phyloP scores from a whole-genome alignment of 768 basidiomycete genomes.

The Phaffia tasmanica region DNA sequence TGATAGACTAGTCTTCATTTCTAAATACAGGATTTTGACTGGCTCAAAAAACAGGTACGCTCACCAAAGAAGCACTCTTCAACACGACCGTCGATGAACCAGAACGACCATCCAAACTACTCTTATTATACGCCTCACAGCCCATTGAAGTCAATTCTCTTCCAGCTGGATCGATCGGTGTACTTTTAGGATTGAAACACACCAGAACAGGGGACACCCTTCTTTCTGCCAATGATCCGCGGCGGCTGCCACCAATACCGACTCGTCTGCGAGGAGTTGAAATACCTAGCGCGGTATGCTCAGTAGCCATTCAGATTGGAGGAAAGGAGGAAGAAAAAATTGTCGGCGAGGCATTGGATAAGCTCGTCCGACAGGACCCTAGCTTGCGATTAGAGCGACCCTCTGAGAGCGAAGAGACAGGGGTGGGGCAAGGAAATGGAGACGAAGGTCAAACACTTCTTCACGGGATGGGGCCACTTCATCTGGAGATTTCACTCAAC shows the following conservation, averaged over 20 bases:
- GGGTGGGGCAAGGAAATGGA: not conserved
- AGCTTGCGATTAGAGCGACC: slow-evolving; percentile 51
- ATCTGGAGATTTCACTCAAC: slow-evolving; percentile 80
- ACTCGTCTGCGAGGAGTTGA: slow-evolving; percentile 43
- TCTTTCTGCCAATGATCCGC: slow-evolving; percentile 43
- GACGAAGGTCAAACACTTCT: slow-evolving; percentile 67
- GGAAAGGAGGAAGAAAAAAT: slow-evolving; percentile 67
- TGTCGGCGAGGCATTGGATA: slow-evolving; percentile 61
- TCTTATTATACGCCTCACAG: slow-evolving; percentile 67
- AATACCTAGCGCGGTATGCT: slow-evolving; percentile 67
- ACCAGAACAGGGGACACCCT: slow-evolving; percentile 83
- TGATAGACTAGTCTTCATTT: slow-evolving; percentile 4
- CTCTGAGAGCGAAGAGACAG: slow-evolving; percentile 38
- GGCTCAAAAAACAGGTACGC: slow-evolving; percentile 46
- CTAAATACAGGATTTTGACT: slow-evolving; percentile 4
- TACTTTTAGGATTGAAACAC: slow-evolving; percentile 67
- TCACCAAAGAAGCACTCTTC: slow-evolving; percentile 51
- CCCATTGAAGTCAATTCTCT: slow-evolving; percentile 65
- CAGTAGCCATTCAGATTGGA: slow-evolving; percentile 66
- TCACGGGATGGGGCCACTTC: slow-evolving; percentile 72
- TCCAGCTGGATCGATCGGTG: slow-evolving; percentile 71
- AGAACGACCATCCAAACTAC: slow-evolving; percentile 62
- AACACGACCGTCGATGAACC: slow-evolving; percentile 59
- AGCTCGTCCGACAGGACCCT: slow-evolving; percentile 76
- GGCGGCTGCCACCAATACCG: slow-evolving; percentile 7